These are phyloP conservation scores for Protoeuglena noctilucae DNA, from an alignment of 139 green algal genomes.

Conservation along the genomic window DNA sequence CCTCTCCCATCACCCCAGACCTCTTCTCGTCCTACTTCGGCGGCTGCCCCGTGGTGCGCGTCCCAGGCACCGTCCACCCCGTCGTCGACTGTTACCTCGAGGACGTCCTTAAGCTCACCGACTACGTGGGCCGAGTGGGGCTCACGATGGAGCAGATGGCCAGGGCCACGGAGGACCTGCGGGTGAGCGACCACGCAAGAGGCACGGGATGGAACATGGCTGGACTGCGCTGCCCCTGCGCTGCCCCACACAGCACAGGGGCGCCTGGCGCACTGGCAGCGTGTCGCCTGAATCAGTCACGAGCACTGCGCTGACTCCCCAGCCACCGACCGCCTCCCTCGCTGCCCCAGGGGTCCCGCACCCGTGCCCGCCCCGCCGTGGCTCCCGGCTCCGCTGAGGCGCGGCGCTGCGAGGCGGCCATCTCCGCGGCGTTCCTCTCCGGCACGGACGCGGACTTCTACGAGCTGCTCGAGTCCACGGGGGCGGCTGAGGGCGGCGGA, in stretches of 20 bases:
- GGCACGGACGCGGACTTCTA: conserved; percentile 24
- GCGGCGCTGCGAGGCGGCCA: conserved; percentile 11
- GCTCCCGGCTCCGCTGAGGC: too few species aligned
- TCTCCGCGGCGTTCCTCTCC: conserved; percentile 1
- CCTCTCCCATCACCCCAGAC: neutral
- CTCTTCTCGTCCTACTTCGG: conserved; percentile 35
- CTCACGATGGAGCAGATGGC: neutral
- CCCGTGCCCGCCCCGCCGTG: too few species aligned
- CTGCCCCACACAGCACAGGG: too few species aligned
- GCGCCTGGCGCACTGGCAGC: too few species aligned
- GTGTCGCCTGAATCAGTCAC: too few species aligned
- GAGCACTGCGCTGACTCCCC: too few species aligned
- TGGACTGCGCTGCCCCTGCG: too few species aligned
- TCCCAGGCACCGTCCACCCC: conserved; percentile 32
- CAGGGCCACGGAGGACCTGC: too few species aligned
- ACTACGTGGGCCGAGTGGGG: conserved; percentile 1
- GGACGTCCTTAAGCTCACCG: conserved; percentile 26
- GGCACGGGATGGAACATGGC: too few species aligned
- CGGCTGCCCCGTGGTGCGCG: conserved; percentile 45
- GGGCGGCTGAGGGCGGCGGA: conserved; percentile 18
- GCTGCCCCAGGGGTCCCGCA: too few species aligned
- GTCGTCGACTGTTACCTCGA: conserved; percentile 30
- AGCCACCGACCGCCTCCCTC: too few species aligned
- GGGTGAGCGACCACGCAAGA: too few species aligned
- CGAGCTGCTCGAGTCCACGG: conserved; percentile 27